A percentile compares a stretch with the other conserved stretches of the same genome.
phyloP scores from a whole-genome alignment of 139 green algal species.

The Dunaliella sp. region DNA sequence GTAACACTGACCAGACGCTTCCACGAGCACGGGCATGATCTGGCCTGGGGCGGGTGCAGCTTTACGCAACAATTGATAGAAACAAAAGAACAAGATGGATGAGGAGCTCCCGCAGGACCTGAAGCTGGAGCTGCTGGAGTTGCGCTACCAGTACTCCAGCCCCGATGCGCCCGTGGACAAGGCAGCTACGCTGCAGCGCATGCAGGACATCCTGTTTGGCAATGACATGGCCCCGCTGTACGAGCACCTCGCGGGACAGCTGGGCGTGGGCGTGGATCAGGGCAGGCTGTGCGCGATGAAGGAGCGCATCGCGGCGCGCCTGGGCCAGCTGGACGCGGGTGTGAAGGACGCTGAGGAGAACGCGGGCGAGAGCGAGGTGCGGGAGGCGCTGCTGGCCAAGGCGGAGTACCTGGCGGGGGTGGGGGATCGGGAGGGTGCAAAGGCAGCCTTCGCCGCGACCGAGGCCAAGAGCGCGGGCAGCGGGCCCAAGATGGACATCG shows the following conservation, averaged over 20 bases:
- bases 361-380: conserved; percentile 91
- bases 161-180: background rate
- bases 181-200: background rate
- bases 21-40: too few species aligned
- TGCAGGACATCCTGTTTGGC: background rate
- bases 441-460: conserved; percentile 67
- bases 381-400: conserved; percentile 85
- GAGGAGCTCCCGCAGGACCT: background rate
- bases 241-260: conserved; percentile 62
- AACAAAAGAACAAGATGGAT: too few species aligned
- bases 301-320: conserved; percentile 47
- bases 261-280: conserved; percentile 61
- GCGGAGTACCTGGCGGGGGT: conserved; percentile 82
- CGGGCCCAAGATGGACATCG: conserved; percentile 92
- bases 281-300: conserved; percentile 59
- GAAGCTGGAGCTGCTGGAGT: background rate
- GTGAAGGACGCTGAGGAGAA: conserved; percentile 86
- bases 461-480: conserved; percentile 87
- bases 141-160: background rate
- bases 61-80: too few species aligned
- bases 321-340: conserved; percentile 69
- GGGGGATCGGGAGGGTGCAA: conserved; percentile 71
- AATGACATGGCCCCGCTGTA: conserved; percentile 69
- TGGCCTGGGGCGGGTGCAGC: too few species aligned
- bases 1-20: too few species aligned